A percentile compares a stretch with the other conserved stretches of the same genome.
phyloP scores from a whole-genome alignment of 768 basidiomycete genomes.

The Naematelia aurantialba region DNA sequence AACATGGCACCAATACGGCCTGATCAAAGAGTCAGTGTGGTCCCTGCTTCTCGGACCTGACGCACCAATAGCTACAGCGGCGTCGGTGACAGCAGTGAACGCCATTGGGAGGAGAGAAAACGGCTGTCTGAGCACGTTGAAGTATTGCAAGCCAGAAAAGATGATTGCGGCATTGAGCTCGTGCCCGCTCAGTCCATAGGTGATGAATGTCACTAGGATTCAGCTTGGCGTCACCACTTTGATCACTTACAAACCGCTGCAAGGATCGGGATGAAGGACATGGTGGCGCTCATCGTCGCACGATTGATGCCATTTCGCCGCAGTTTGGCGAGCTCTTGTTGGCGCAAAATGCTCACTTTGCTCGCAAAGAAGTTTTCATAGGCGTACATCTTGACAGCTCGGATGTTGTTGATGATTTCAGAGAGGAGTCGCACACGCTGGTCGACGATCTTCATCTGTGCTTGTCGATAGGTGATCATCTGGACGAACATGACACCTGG shows the following conservation, averaged over 20 bases:
- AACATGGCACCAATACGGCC: slow-evolving; percentile 16
- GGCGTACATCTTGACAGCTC: slow-evolving; percentile 62
- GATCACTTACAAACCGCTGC: slow-evolving; percentile 52
- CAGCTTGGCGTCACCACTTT: background rate
- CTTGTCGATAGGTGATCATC: slow-evolving; percentile 38
- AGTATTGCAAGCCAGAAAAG: slow-evolving; percentile 60
- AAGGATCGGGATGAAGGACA: slow-evolving; percentile 57
- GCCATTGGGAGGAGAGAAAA: slow-evolving; percentile 37
- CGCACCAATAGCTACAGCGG: slow-evolving; percentile 18
- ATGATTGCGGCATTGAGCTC: slow-evolving; percentile 58
- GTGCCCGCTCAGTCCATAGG: slow-evolving; percentile 61
- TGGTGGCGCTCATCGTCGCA: slow-evolving; percentile 2
- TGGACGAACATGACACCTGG: slow-evolving; percentile 30
- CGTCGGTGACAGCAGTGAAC: slow-evolving; percentile 21
- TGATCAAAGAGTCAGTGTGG: background rate
- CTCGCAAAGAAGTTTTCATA: slow-evolving; percentile 55
- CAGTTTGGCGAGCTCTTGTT: slow-evolving; percentile 18
- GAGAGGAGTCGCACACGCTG: slow-evolving; percentile 62
- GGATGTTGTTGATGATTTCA: slow-evolving; percentile 67
- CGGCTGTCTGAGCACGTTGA: slow-evolving; percentile 52
- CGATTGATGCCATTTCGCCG: slow-evolving; percentile 10
- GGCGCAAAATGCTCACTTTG: slow-evolving; percentile 29
- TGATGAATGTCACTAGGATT: slow-evolving; percentile 55
- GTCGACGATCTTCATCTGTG: slow-evolving; percentile 61
- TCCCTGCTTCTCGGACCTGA: too few relatives aligned